Evolutionary conservation across 805 yeast genomes (phyloP), one percentile per base, ranked within the genome.

Genomic region (Candida awuae): DNA sequence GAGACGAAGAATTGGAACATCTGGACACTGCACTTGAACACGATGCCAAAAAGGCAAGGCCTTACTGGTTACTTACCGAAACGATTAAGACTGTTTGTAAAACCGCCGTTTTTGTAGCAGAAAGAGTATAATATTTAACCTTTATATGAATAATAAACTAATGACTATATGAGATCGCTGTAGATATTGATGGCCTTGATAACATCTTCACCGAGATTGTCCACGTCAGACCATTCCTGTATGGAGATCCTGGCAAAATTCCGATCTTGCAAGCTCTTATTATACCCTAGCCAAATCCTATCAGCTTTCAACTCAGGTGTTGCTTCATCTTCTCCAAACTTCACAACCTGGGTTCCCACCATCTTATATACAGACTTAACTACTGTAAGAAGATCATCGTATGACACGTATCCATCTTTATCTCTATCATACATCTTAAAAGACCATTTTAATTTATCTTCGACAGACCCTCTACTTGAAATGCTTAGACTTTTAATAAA

Each of bases 1-100:
- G 98, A 56, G 97, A 90, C 56, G 95, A 90, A 37, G 98, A 90
- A 60, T 68, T 90, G 44, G 97, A 90, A 61, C 98, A 92, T 65
- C 69, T 92, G 49, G 86, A 92, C 50, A 90, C 95, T 0, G 98
- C 98, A 1, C 75, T 92, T 16, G 82, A 84, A 49, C 71, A 92
- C 53, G 97, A 90, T 57, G 88, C 97, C 1, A 84, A 87, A 48
- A 76, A 78, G 51, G 98, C 98, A 2, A 83, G 85, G 35, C 97
- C 97, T 2, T 92, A 92, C 61, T 73, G 83, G 71, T 58, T 90
- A 25, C 67, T 92, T 34, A 90, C 97, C 0, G 97, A 90, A 57
- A 75, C 80, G 6, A 87, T 92, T 48, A 90, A 88, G 58, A 56
- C 69, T 35, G 77, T 88, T 2, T 88, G 97, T 56, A 73, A 73